A percentile compares a stretch with the other conserved stretches of the same genome.
phyloP scores from a whole-genome alignment of 179 eudicot species.

The Carnegiea gigantea region DNA sequence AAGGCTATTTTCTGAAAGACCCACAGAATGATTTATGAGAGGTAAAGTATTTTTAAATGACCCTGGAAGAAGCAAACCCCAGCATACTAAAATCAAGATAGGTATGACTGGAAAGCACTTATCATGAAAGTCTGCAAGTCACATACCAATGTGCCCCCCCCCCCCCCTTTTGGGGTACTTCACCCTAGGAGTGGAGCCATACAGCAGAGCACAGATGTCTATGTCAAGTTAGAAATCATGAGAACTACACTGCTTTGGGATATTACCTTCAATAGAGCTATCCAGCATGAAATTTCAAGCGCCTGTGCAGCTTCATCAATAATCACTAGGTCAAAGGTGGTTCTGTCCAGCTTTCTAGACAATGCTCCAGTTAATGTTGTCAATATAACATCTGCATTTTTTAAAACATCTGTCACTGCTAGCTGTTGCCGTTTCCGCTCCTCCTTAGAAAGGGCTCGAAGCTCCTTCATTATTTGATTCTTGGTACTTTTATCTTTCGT shows the following conservation, averaged over 20 bases:
- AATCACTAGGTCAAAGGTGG: conserved; percentile 80
- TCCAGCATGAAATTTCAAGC: conserved; percentile 97
- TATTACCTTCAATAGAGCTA: conserved; percentile 84
- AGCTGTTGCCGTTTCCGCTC: conserved; percentile 97
- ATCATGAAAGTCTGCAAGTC: no score
- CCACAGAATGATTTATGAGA: no score
- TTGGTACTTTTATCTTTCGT: conserved; percentile 84
- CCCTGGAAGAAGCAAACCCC: no score
- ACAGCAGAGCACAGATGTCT: not conserved
- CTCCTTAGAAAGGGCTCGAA: conserved; percentile 79
- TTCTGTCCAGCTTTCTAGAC: conserved; percentile 63
- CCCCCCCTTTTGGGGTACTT: no score
- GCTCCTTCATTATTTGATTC: conserved; percentile 88
- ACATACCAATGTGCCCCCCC: no score
- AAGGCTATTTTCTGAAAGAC: no score
- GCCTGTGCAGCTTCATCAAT: conserved; percentile 99
- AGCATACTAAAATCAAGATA: no score
- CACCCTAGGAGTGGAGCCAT: no score
- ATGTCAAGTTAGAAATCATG: not conserved
- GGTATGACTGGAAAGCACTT: no score
- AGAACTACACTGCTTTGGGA: conserved; percentile 3
- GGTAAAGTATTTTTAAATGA: no score
- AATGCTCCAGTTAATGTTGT: conserved; percentile 93
- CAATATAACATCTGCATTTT: conserved; percentile 81
- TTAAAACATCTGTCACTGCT: conserved; percentile 90